These are phyloP conservation scores for Carex cristatella DNA, from an alignment of 176 grass and related monocot species.

Conservation along the genomic window DNA sequence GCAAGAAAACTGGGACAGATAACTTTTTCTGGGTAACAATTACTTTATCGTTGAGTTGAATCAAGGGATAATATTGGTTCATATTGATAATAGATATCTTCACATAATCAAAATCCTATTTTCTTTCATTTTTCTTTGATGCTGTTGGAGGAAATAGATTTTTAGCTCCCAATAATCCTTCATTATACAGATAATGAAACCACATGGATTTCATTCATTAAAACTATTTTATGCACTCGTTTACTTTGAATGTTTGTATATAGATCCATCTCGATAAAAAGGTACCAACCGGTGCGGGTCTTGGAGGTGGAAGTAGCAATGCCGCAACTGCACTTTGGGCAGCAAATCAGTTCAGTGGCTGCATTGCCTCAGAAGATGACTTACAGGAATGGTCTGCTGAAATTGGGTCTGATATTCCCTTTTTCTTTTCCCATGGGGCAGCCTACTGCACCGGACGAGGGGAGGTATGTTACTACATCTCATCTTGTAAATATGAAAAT, in stretches of 20 bases:
- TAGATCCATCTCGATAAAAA: conserved; percentile 99
- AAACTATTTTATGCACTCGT: not conserved
- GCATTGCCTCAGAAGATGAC: conserved; percentile 88
- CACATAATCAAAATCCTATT: not conserved
- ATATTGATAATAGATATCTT: not conserved
- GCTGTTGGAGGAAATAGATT: not conserved
- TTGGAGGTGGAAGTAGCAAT: conserved; percentile 97
- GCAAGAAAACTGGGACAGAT: conserved; percentile 85
- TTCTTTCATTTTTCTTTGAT: not conserved
- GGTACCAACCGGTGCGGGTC: conserved; percentile 96
- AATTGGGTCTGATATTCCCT: conserved; percentile 97
- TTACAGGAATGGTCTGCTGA: conserved; percentile 97
- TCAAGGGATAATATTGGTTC: not conserved
- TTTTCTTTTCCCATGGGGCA: conserved; percentile 91
- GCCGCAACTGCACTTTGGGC: conserved; percentile 97
- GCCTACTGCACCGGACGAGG: conserved; percentile 93
- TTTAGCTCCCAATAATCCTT: not conserved
- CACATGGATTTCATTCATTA: conserved; percentile 3
- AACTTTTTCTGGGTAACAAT: conserved; percentile 82
- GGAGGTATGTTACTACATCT: conserved; percentile 51
- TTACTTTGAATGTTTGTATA: conserved; percentile 1
- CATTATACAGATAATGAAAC: not conserved
- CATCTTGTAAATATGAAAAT: not conserved
- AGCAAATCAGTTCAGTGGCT: conserved; percentile 90
- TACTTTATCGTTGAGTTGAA: not conserved